A percentile compares a stretch with the other conserved stretches of the same genome.
Conservation (phyloP, 805 yeast genomes). For the Maudiozyma turicensis region DNA sequence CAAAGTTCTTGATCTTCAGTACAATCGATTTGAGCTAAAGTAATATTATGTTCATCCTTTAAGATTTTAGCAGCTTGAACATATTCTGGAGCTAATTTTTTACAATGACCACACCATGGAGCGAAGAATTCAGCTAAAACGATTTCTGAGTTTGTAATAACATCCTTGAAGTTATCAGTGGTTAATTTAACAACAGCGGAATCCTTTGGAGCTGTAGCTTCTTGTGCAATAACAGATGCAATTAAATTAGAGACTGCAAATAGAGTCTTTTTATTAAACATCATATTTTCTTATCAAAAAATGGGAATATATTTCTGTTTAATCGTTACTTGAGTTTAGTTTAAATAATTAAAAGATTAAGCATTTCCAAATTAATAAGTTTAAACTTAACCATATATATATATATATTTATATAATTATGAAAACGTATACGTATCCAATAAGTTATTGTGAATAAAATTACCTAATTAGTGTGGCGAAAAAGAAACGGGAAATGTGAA, state of each 20-base stretch:
- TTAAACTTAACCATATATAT: too few species aligned
- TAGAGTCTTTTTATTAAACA: constrained; percentile 11
- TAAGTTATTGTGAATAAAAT: background rate
- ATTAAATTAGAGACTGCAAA: constrained; percentile 17
- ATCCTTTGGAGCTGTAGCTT: constrained; percentile 68
- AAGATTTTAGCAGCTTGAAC: constrained; percentile 67
- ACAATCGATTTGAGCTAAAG: constrained; percentile 80
- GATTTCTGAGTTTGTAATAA: constrained; percentile 61
- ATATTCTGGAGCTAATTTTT: constrained; percentile 74
- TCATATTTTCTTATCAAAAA: background rate
- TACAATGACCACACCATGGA: constrained; percentile 98
- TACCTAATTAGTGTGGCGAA: background rate
- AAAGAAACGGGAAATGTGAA: background rate
- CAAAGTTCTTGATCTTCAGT: constrained; percentile 69
- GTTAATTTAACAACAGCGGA: constrained; percentile 82
- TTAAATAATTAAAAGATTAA: background rate
- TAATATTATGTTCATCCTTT: constrained; percentile 51
- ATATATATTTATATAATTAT: background rate
- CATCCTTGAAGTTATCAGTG: constrained; percentile 51
- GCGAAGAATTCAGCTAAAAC: constrained; percentile 85
- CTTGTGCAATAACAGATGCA: constrained; percentile 30
- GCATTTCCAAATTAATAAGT: too few species aligned
- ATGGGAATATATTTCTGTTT: background rate
- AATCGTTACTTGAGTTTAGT: background rate
- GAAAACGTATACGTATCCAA: background rate